Evolutionary conservation across 2,329 filamentous ascomycete genomes (phyloP), one percentile per base, ranked within the genome.

Genomic region (Fusarium metavorans): DNA sequence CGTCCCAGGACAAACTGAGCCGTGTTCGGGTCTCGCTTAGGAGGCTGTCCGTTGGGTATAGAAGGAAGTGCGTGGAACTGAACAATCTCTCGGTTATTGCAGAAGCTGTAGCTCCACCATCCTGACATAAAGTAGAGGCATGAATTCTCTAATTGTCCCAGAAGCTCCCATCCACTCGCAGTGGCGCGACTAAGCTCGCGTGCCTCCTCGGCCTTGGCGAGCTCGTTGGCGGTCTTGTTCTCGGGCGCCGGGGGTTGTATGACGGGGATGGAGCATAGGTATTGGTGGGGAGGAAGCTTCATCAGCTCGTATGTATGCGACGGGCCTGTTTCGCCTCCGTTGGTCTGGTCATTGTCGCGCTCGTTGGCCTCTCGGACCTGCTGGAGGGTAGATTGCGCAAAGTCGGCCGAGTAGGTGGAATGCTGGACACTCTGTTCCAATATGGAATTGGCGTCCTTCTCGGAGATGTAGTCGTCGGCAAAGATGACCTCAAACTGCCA

Each of bases 51-150:
- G 69, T 92, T 91, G 52, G 90, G 88, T 20, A 84, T 84, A 3
- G 91, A 91, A 1, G 94, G 90, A 68, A 96, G 85, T 52, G 95
- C 94, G 82, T 98, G 95, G 83, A 97, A 98, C 83, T 98, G 95
- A 79, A 94, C 93, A 71, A 98, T 92, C 73, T 96, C 91, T 71
- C 92, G 89, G 80, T 94, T 94, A 84, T 97, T 97, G 87, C 95
- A 98, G 83, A 98, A 98, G 77, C 92, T 93, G 84, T 98, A 98
- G 80, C 93, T 97, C 95, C 95, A 98, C 95, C 95, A 98, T 0
- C 95, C 95, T 1, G 92, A 93, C 74, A 95, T 85, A 74, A 88
- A 90, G 85, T 96, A 97, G 73, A 98, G 89, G 82, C 95, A 98
- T 5, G 92, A 93, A 63, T 95, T 90, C 66, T 97, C 90, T 83